These are phyloP conservation scores for Mrakia hoshinonis DNA, from an alignment of 768 basidiomycete genomes.

Conservation along the genomic window DNA sequence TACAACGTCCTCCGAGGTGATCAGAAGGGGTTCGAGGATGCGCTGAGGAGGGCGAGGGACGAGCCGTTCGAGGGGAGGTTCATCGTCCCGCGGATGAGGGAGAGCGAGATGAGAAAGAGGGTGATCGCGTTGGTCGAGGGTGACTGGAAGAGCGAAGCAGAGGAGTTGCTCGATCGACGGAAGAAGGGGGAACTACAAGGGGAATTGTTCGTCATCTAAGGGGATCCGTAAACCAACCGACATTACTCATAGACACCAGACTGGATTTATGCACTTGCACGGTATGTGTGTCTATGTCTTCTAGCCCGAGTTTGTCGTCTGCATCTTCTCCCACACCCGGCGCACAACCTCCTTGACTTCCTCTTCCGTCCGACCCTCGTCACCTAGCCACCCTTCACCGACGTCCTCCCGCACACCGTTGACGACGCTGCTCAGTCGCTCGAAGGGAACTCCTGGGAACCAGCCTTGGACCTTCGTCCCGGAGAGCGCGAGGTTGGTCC, in stretches of 20 bases:
- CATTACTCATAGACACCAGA: no score
- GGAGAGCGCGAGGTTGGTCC: background rate
- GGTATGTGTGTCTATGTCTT: no score
- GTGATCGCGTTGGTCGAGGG: background rate
- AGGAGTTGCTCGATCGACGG: background rate
- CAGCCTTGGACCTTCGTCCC: background rate
- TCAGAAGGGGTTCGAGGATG: background rate
- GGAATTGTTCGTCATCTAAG: background rate
- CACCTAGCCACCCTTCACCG: no score
- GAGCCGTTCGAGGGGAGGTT: background rate
- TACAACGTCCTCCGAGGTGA: constrained; percentile 2
- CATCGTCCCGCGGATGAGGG: constrained; percentile 4
- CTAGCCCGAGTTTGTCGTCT: no score
- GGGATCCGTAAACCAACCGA: no score
- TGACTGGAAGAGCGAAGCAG: background rate
- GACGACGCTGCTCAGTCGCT: no score
- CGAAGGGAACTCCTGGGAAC: background rate
- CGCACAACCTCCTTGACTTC: no score
- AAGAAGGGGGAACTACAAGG: background rate
- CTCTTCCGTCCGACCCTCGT: no score
- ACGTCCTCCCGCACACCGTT: no score
- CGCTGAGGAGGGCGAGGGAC: background rate
- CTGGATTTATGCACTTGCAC: no score
- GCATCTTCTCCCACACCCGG: no score
- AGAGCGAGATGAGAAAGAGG: background rate